Conservation (phyloP, 805 yeast species). For the Candida quercuum region DNA sequence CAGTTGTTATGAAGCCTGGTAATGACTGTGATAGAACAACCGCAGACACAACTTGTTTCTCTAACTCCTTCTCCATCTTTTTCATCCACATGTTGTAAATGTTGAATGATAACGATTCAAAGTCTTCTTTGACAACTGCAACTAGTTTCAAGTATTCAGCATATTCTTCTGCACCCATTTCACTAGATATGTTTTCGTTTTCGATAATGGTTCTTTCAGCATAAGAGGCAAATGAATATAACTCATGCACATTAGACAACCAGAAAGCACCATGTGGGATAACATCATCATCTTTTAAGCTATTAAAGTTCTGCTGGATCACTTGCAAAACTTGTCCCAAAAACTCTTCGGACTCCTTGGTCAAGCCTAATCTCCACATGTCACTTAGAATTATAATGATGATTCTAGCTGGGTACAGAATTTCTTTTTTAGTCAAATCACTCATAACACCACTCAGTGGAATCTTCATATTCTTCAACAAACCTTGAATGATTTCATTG, state of each 20-base stretch:
- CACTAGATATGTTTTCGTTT: conserved; percentile 71
- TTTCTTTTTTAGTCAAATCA: conserved; percentile 81
- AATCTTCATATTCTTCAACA: conserved; percentile 76
- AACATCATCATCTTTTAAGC: conserved; percentile 79
- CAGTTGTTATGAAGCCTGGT: conserved; percentile 93
- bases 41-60: conserved; percentile 90
- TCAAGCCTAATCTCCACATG: conserved; percentile 96
- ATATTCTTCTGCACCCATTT: conserved; percentile 86
- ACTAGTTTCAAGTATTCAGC: conserved; percentile 85
- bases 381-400: conserved; percentile 88
- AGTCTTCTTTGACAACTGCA: conserved; percentile 88
- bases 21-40: conserved; percentile 90
- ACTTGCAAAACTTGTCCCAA: conserved; percentile 84
- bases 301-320: conserved; percentile 77
- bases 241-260: conserved; percentile 94
- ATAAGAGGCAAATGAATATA: conserved; percentile 88
- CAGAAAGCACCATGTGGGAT: conserved; percentile 94
- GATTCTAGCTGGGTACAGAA: conserved; percentile 92
- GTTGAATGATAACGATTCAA: conserved; percentile 87
- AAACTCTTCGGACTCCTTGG: conserved; percentile 86
- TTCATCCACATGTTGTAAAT: conserved; percentile 97
- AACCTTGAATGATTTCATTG: conserved; percentile 79
- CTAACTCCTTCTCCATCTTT: conserved; percentile 85
- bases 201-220: conserved; percentile 90
- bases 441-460: conserved; percentile 85